Evolutionary conservation across 129 eudicot genomes (phyloP).

Genomic region (Helichrysum umbraculigerum): DNA sequence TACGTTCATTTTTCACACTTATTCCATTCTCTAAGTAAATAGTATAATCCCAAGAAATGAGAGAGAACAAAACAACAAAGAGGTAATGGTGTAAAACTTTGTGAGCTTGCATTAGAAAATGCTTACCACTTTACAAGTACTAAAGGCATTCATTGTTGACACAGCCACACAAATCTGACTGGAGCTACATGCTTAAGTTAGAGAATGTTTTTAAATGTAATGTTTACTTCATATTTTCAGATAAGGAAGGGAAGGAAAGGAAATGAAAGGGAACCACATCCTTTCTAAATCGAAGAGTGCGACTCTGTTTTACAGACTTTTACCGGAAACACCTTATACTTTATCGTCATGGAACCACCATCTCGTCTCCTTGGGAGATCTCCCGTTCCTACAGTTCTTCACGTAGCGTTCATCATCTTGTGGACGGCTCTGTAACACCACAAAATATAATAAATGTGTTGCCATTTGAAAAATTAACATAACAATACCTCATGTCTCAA

Average conservation of each 20-base stretch:
- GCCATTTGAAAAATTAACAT: not conserved
- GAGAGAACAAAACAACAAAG: not conserved
- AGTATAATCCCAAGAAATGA: not conserved
- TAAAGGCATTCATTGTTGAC: constrained; percentile 24
- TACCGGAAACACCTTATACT: constrained; percentile 42
- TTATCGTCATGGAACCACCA: constrained; percentile 99
- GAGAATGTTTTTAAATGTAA: constrained; percentile 25
- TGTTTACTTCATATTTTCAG: constrained; percentile 5
- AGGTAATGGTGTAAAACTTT: not conserved
- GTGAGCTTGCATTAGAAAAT: constrained; percentile 20
- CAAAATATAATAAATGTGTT: not conserved
- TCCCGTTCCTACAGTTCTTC: constrained; percentile 88
- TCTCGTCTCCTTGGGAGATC: constrained; percentile 97
- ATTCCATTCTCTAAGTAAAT: not conserved
- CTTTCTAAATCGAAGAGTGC: constrained; percentile 27
- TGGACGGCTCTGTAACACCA: constrained; percentile 70
- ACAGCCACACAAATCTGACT: constrained; percentile 18
- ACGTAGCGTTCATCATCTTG: constrained; percentile 90
- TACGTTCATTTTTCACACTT: not conserved
- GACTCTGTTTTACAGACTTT: constrained; percentile 19
- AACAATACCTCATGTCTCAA: not conserved
- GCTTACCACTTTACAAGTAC: constrained; percentile 39
- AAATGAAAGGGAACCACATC: constrained; percentile 32
- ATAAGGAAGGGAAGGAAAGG: constrained; percentile 6
- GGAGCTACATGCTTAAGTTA: constrained; percentile 29